Evolutionary conservation across 2,329 filamentous ascomycete genomes (phyloP).

Genomic region (Trichoderma sp.): DNA sequence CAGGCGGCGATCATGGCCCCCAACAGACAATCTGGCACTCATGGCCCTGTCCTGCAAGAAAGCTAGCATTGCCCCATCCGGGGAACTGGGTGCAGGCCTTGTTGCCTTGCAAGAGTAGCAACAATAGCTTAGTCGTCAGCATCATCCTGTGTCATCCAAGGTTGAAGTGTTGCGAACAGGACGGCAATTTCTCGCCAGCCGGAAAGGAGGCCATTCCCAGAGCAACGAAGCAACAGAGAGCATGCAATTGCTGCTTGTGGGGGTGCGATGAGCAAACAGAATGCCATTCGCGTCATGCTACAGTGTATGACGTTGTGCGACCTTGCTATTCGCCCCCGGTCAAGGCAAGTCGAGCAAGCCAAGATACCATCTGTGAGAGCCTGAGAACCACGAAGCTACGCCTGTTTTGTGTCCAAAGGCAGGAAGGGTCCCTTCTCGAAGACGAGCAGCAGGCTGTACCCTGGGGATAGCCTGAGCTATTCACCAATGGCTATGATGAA

Average conservation of each 20-base stretch:
- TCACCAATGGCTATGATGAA: constrained; percentile 3
- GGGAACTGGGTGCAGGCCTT: not conserved
- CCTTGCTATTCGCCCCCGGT: not conserved
- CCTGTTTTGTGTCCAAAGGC: not conserved
- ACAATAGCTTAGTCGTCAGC: not conserved
- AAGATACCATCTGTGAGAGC: not conserved
- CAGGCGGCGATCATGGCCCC: not conserved
- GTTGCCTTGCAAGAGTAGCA: not conserved
- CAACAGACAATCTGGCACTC: not conserved
- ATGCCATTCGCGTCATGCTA: constrained; percentile 24
- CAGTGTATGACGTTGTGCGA: constrained; percentile 19
- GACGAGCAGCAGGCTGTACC: not conserved
- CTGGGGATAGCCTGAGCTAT: not conserved
- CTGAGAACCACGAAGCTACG: not conserved
- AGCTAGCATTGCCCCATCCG: not conserved
- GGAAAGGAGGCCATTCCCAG: not conserved
- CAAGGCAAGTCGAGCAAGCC: not conserved
- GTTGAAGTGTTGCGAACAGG: not conserved
- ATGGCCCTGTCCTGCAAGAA: constrained; percentile 10
- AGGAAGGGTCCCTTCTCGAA: not conserved
- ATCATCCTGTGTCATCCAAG: not conserved
- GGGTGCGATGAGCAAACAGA: not conserved
- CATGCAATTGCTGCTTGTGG: not conserved
- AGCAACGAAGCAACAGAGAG: not conserved
- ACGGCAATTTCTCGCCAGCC: not conserved